Evolutionary conservation across 768 basidiomycete species (phyloP).

Genomic region (Calocybe indica): DNA sequence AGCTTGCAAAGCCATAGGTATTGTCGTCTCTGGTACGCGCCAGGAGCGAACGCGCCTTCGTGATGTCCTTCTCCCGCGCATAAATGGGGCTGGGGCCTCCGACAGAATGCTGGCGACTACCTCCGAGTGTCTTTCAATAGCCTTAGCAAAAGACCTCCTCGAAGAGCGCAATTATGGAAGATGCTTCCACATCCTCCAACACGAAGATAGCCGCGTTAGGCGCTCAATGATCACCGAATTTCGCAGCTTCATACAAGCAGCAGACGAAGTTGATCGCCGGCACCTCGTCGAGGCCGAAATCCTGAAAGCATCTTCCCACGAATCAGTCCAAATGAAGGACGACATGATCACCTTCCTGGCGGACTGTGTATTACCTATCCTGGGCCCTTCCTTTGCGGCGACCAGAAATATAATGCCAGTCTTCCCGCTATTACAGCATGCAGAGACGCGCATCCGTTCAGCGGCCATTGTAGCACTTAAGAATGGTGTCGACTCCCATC

Average conservation of each 20-base stretch:
- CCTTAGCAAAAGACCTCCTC: conserved; percentile 12
- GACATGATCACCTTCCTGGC: conserved; percentile 8
- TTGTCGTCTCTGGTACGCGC: too few relatives aligned
- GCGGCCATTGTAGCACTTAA: conserved; percentile 8
- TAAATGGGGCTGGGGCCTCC: too few relatives aligned
- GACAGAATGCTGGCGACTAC: not conserved
- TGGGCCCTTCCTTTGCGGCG: conserved; percentile 13
- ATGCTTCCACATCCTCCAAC: conserved; percentile 8
- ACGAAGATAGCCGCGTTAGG: conserved; percentile 10
- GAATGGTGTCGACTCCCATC: conserved; percentile 13
- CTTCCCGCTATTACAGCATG: conserved; percentile 10
- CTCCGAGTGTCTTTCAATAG: conserved; percentile 8
- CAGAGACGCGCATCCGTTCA: conserved; percentile 11
- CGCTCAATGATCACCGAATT: conserved; percentile 11
- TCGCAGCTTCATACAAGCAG: conserved; percentile 7
- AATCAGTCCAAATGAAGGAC: conserved; percentile 2
- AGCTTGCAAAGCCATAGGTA: too few relatives aligned
- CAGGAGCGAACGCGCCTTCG: too few relatives aligned
- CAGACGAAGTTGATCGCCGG: conserved; percentile 9
- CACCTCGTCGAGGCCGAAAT: conserved; percentile 12
- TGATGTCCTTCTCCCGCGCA: too few relatives aligned
- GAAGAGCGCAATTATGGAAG: conserved; percentile 9
- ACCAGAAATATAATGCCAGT: conserved; percentile 8
- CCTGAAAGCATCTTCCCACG: conserved; percentile 7
- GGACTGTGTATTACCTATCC: conserved; percentile 10